A percentile compares a stretch with the other conserved stretches of the same genome.
phyloP scores from a whole-genome alignment of 2,329 filamentous ascomycete species.

The Davidsoniella eucalypti region DNA sequence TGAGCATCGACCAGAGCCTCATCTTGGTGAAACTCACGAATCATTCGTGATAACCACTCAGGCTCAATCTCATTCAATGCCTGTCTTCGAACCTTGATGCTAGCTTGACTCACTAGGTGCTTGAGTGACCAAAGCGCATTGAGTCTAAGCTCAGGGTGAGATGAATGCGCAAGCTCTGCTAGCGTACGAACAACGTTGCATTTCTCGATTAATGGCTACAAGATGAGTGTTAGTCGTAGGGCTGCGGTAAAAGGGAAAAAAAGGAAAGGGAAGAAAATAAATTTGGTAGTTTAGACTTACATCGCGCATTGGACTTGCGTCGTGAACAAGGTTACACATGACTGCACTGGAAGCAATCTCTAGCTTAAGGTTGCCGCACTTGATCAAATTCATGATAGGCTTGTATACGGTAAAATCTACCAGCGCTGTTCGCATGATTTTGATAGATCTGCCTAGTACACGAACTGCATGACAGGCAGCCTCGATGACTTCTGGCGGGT shows the following conservation, averaged over 20 bases:
- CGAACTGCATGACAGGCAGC: conserved; percentile 72
- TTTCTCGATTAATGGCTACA: conserved; percentile 48
- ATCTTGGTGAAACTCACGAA: conserved; percentile 36
- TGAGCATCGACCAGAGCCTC: conserved; percentile 25
- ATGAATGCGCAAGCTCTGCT: conserved; percentile 70
- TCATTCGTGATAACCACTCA: conserved; percentile 65
- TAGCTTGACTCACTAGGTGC: conserved; percentile 56
- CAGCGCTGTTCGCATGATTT: conserved; percentile 66
- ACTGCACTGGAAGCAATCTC: conserved; percentile 74
- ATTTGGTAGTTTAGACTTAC: conserved; percentile 32
- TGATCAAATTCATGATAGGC: conserved; percentile 61
- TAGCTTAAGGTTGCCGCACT: conserved; percentile 58
- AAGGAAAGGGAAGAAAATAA: too few relatives aligned
- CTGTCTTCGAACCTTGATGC: conserved; percentile 56
- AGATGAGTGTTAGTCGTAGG: conserved; percentile 1
- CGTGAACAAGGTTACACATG: conserved; percentile 69
- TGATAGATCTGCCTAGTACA: conserved; percentile 71
- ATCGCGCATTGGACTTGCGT: conserved; percentile 82
- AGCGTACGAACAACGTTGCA: conserved; percentile 59
- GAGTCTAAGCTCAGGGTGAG: conserved; percentile 60
- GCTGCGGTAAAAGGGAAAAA: not conserved
- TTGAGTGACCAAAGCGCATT: conserved; percentile 91
- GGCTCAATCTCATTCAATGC: conserved; percentile 59
- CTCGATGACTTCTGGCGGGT: conserved; percentile 61
- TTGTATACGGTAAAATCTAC: conserved; percentile 71